Percentiles rank a stretch among this genome's conserved stretches.
Conservation (phyloP, 306 rosid genomes). For the Cicer cuneatum region DNA sequence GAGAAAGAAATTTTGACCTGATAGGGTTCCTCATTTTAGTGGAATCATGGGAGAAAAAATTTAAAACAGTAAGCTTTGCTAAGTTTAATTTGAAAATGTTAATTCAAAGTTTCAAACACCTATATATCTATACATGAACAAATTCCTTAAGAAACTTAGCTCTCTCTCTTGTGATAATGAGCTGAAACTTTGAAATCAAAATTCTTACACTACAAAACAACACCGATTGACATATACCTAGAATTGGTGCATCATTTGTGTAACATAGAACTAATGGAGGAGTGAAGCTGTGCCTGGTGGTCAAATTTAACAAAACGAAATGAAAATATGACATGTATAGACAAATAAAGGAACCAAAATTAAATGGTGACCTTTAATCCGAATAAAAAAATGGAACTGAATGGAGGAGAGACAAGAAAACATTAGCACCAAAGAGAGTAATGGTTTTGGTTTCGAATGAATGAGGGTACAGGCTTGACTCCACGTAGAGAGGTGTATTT, state of each 20-base stretch:
- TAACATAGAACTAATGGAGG: conserved; percentile 17
- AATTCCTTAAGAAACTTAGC: background rate
- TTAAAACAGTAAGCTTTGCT: conserved; percentile 9
- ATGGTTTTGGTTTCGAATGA: conserved; percentile 1
- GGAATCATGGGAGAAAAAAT: background rate
- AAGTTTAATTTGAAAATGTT: background rate
- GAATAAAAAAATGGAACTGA: background rate
- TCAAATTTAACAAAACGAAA: background rate
- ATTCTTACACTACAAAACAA: conserved; percentile 2
- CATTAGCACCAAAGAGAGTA: background rate
- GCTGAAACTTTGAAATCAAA: conserved; percentile 17
- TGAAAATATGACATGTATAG: background rate
- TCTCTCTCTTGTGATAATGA: background rate
- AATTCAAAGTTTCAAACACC: conserved; percentile 3
- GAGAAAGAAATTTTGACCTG: conserved; percentile 16
- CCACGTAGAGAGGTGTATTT: background rate
- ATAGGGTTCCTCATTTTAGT: background rate
- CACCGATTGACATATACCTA: background rate
- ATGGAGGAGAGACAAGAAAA: too few species aligned
- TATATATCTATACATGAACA: background rate
- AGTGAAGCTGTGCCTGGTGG: background rate
- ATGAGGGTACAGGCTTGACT: conserved; percentile 7
- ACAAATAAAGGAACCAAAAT: background rate
- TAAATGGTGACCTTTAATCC: background rate
- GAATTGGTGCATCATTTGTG: background rate